Evolutionary conservation across 257 asterid species (phyloP), one percentile per base, ranked within the genome.

Genomic region (Orobanche coerulescens): DNA sequence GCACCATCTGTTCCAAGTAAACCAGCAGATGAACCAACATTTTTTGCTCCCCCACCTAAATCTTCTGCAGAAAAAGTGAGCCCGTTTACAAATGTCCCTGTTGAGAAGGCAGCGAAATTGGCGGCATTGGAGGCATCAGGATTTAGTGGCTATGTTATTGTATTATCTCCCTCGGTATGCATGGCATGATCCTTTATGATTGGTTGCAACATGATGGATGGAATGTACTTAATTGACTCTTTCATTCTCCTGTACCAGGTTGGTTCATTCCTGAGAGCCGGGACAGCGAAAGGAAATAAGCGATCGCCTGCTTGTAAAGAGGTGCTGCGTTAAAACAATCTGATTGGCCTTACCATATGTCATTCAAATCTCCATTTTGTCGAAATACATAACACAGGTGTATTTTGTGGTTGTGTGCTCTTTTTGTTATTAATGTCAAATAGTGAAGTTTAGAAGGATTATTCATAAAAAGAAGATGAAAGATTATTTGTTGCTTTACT

Each of bases 111-210:
- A 42, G 73, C 90, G 31, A 87, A 84, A 75, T 71, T 90, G 75
- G 90, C 90, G 2, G 81, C 81, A 46, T 55, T 87, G 58, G 93
- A 82, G 69, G 85, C 93, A 56, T 73, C 85, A 48, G 94, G 90
- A 66, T 62, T 79, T 49, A 71, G 64, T 51, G 90, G 85, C 64
- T 82, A 78, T 74, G 88, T 84, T 55, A 54, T 81, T 62, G 82
- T 82, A 44, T 64, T 81, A 69, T 86, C 94, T 59, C 85, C 94
- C 62, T 57, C 75, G 51, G 97, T 90, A 72, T 52, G 88, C 61
- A 52, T 65, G 19, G 24, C 59, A 19, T 55, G 58, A 66, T 55
- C 72, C 20, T 60, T 39, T 23, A 19, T 19, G 23, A 26, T 44
- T 49, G 14, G 30, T 71, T 49, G 23, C 20, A 18, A 39, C 61